Evolutionary conservation across 2,329 filamentous ascomycete genomes (phyloP).

Genomic region (Fusarium nisikadoi): DNA sequence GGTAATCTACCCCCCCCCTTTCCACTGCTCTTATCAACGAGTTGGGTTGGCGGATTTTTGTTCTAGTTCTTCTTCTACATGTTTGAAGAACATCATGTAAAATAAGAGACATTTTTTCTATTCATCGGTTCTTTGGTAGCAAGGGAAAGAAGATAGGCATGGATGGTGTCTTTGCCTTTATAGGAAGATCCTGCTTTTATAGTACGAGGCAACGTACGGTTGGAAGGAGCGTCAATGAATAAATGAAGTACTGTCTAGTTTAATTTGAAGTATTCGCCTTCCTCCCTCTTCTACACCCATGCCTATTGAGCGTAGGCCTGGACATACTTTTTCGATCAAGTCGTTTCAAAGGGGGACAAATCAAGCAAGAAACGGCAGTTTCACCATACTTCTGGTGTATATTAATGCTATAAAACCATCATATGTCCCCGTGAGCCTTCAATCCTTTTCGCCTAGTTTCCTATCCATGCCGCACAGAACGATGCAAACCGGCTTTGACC

Average conservation of each 20-base stretch:
- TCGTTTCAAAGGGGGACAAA: background rate
- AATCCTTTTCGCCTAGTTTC: constrained; percentile 14
- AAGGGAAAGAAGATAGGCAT: constrained; percentile 3
- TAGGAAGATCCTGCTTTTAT: constrained; percentile 34
- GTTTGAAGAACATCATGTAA: constrained; percentile 38
- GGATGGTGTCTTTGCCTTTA: constrained; percentile 13
- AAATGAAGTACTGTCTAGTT: constrained; percentile 43
- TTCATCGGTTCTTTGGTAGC: constrained; percentile 14
- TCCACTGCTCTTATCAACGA: constrained; percentile 18
- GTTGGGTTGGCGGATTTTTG: constrained; percentile 22
- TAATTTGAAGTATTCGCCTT: background rate
- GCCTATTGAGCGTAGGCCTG: background rate
- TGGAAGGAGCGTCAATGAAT: constrained; percentile 41
- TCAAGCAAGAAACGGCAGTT: background rate
- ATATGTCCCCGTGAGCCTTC: background rate
- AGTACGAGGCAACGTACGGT: constrained; percentile 27
- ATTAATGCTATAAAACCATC: background rate
- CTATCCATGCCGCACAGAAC: background rate
- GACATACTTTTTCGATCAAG: background rate
- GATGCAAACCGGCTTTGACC: background rate
- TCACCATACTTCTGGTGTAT: background rate
- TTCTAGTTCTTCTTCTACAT: constrained; percentile 34
- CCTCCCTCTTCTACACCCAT: background rate
- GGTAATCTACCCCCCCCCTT: background rate
- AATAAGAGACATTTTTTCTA: constrained; percentile 34